Evolutionary conservation across 208 protist genomes (phyloP), one percentile per base, ranked within the genome.

Genomic region (Vickermania spadyakhi): DNA sequence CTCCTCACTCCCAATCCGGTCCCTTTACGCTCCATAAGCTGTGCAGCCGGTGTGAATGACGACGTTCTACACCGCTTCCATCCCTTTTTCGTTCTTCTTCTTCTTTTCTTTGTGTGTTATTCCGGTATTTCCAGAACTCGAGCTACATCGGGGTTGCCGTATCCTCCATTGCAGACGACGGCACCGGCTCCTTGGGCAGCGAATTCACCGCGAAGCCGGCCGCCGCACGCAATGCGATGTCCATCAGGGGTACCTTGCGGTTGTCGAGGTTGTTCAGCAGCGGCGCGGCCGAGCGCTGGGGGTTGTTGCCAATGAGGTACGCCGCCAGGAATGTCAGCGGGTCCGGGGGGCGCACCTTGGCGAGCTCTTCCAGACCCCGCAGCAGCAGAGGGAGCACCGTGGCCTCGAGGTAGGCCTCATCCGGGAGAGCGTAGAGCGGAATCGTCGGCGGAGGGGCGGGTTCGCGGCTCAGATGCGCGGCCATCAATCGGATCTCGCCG

Each of bases 271-370:
- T 58, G 28, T 60, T 23, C 2, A 75, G 58, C 14, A 80, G 50
- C 42, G 65, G 65, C 26, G 56, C 66, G 11, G 72, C 60, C 29
- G 18, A 29, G 26, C 68, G 57, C 68, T 94, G 88, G 41, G 88
- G 88, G 64, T 94, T 94, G 72, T 91, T 94, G 60, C 56, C 72
- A 45, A 92, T 52, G 31, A 94, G 54, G 64, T 88, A 94, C 26
- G 85, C 84, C 4, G 77, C 88, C 14, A 94, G 65, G 65, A 92
- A 94, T 18, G 81, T 83, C 28, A 94, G 66, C 14, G 88, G 75
- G 69, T 94, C 88, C 7, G 66, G 64, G 21, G 88, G 88, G 1
- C 81, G 84, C 0, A 61, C 70, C 50, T 56, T 58, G 27, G 71
- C 79, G n/a, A 92, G 58, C 65, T 81, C 84, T 68, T 92, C 80